These are phyloP conservation scores for Collybiopsis confluens DNA, from an alignment of 768 basidiomycete species.

Conservation along the genomic window DNA sequence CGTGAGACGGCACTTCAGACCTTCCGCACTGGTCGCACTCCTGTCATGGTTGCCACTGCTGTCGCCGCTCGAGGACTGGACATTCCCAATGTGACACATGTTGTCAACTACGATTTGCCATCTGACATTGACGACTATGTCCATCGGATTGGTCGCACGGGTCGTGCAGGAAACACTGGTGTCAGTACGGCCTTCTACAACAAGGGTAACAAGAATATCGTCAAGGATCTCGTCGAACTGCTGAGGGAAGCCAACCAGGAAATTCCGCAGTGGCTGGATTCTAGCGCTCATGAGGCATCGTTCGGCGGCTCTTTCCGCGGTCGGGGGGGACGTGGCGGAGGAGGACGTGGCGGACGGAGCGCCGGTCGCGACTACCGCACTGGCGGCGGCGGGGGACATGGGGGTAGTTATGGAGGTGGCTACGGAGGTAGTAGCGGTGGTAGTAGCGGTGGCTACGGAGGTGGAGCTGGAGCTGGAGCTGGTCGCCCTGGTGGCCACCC, in stretches of 20 bases:
- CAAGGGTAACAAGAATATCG: constrained; percentile 88
- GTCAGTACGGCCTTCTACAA: constrained; percentile 95
- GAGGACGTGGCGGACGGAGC: constrained; percentile 57
- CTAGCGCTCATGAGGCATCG: constrained; percentile 75
- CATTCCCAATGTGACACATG: constrained; percentile 98
- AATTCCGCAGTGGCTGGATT: constrained; percentile 86
- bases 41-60: constrained; percentile 95
- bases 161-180: constrained; percentile 98
- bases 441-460: constrained; percentile 45
- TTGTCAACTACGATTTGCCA: constrained; percentile 97
- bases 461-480: constrained; percentile 23
- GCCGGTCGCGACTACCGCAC: constrained; percentile 42
- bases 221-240: constrained; percentile 87
- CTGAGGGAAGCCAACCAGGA: constrained; percentile 96
- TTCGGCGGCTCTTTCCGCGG: constrained; percentile 55
- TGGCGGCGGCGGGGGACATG: constrained; percentile 30
- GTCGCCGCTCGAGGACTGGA: constrained; percentile 99
- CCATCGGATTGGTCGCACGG: constrained; percentile 96
- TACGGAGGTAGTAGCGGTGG: constrained; percentile 36
- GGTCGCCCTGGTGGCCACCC: constrained; percentile 26
- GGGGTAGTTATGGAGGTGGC: constrained; percentile 26
- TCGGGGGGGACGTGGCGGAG: constrained; percentile 48
- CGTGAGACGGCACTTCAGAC: constrained; percentile 94
- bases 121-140: constrained; percentile 99
- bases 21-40: constrained; percentile 92